A percentile compares a stretch with the other conserved stretches of the same genome.
Conservation (phyloP, 2,329 filamentous ascomycete species). For the Huntiella decipiens region DNA sequence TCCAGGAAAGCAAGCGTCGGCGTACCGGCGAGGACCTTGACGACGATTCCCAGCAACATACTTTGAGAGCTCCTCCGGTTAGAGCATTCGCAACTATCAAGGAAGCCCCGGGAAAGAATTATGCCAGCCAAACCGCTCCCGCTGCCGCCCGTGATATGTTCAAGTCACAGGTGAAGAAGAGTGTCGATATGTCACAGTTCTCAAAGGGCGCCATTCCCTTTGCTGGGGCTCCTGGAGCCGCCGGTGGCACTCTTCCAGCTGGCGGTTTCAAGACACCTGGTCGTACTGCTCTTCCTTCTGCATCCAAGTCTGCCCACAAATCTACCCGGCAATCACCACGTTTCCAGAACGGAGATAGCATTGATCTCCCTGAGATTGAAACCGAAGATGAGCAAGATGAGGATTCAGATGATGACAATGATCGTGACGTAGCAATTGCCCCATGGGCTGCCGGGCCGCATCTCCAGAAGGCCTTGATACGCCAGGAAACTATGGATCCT, state of each 20-base stretch:
- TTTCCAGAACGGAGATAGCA: slow-evolving; percentile 75
- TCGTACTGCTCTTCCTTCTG: slow-evolving; percentile 23
- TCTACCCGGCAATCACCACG: slow-evolving; percentile 57
- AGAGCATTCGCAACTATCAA: slow-evolving; percentile 53
- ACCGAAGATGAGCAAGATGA: slow-evolving; percentile 84
- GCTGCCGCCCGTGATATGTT: slow-evolving; percentile 37
- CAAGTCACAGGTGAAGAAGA: slow-evolving; percentile 41
- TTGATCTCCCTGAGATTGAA: slow-evolving; percentile 84
- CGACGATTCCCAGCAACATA: slow-evolving; percentile 31
- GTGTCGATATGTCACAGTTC: slow-evolving; percentile 65
- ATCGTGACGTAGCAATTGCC: slow-evolving; percentile 7
- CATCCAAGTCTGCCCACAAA: slow-evolving; percentile 39
- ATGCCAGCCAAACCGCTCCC: slow-evolving; percentile 35
- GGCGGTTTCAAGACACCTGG: slow-evolving; percentile 51
- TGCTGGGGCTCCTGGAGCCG: slow-evolving; percentile 27
- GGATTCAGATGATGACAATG: slow-evolving; percentile 30
- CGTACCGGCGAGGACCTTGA: slow-evolving; percentile 57
- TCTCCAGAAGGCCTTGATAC: slow-evolving; percentile 52
- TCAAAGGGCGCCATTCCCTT: slow-evolving; percentile 83
- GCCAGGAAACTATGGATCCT: slow-evolving; percentile 74
- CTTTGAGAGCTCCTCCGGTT: slow-evolving; percentile 64
- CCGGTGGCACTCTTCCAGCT: slow-evolving; percentile 18
- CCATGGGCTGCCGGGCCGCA: slow-evolving; percentile 82
- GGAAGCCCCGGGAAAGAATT: slow-evolving; percentile 24
- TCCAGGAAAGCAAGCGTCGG: slow-evolving; percentile 59